Percentiles rank a stretch among this genome's conserved stretches.
phyloP scores from a whole-genome alignment of 106 monocot genomes.

The Allium sativum region DNA sequence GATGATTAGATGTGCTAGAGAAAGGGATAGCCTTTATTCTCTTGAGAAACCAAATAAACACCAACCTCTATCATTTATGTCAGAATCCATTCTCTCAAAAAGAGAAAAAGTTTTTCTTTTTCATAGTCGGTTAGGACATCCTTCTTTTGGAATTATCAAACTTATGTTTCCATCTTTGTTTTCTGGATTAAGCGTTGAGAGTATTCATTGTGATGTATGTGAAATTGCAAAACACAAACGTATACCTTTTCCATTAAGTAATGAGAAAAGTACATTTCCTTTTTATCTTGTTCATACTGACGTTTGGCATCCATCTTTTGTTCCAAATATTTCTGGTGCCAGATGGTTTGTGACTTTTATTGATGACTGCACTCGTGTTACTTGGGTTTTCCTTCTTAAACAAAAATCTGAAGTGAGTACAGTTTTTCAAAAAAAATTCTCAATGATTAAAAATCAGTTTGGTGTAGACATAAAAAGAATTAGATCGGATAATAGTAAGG shows the following conservation, averaged over 20 bases:
- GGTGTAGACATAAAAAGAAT: neutral
- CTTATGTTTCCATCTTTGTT: slow-evolving; percentile 3
- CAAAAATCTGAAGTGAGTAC: neutral
- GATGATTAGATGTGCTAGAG: neutral
- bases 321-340: neutral
- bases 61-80: neutral
- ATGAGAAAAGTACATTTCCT: slow-evolving; percentile 3
- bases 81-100: neutral
- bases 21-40: neutral
- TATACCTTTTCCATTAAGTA: neutral
- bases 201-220: slow-evolving; percentile 2
- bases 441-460: slow-evolving; percentile 4
- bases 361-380: slow-evolving; percentile 6
- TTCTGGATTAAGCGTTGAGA: neutral
- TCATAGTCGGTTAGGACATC: slow-evolving; percentile 2
- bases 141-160: neutral
- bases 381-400: slow-evolving; percentile 4
- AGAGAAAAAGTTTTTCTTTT: slow-evolving; percentile 1
- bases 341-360: slow-evolving; percentile 8
- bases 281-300: slow-evolving; percentile 5
- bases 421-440: neutral
- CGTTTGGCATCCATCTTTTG: neutral
- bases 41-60: neutral
- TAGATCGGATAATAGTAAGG: neutral
- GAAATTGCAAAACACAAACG: slow-evolving; percentile 6